Percentiles rank a stretch among this genome's conserved stretches.
These are phyloP conservation scores for Vicia faba DNA, from an alignment of 306 rosid genomes.

Conservation along the genomic window DNA sequence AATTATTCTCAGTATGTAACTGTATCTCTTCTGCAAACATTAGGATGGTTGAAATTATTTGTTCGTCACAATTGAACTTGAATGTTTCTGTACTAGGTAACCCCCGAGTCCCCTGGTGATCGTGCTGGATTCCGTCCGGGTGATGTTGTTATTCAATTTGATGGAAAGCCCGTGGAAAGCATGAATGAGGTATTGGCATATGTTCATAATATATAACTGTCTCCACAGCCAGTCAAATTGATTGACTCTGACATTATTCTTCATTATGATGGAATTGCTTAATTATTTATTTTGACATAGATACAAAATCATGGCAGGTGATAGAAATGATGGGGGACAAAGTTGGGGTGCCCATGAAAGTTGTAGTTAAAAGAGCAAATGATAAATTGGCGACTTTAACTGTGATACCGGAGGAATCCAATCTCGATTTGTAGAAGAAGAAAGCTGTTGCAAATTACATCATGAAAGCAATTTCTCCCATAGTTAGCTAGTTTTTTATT, in stretches of 20 bases:
- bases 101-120: slow-evolving; percentile 85
- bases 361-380: slow-evolving; percentile 55
- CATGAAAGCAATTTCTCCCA: neutral
- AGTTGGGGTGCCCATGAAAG: slow-evolving; percentile 69
- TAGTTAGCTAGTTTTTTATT: too few relatives aligned
- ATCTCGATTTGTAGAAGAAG: slow-evolving; percentile 47
- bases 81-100: slow-evolving; percentile 58
- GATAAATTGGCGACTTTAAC: slow-evolving; percentile 54
- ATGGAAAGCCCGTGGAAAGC: slow-evolving; percentile 72
- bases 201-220: neutral
- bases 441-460: neutral
- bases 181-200: slow-evolving; percentile 62
- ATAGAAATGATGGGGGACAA: slow-evolving; percentile 74
- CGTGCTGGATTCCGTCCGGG: slow-evolving; percentile 82
- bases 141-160: slow-evolving; percentile 77
- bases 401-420: slow-evolving; percentile 73
- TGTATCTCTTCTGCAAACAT: neutral
- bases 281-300: slow-evolving; percentile 10
- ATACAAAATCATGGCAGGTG: slow-evolving; percentile 51
- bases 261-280: slow-evolving; percentile 21
- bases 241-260: neutral
- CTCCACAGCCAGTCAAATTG: neutral
- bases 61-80: slow-evolving; percentile 17
- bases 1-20: neutral
- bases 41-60: neutral